Percentiles rank a stretch among this genome's conserved stretches.
phyloP scores from a whole-genome alignment of 106 monocot genomes.

The Allium sativum region DNA sequence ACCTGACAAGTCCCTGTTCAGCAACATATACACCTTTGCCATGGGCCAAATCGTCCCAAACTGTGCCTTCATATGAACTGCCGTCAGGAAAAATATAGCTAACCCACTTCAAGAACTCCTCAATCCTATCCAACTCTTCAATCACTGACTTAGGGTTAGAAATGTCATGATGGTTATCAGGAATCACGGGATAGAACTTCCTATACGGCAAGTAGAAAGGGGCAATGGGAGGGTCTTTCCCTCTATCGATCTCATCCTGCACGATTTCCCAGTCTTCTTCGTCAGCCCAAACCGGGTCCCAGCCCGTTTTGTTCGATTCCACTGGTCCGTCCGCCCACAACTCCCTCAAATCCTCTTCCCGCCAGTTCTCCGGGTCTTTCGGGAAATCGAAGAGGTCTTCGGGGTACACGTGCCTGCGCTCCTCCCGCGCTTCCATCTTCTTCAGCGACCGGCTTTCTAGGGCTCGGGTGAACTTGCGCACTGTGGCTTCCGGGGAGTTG shows the following conservation, averaged over 20 bases:
- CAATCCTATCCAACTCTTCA: conserved; percentile 82
- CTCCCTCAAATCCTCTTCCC: conserved; percentile 65
- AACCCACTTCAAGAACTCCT: conserved; percentile 80
- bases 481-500: conserved; percentile 40
- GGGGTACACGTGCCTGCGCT: conserved; percentile 16
- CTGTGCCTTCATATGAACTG: conserved; percentile 79
- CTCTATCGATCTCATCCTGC: conserved; percentile 21
- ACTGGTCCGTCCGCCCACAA: conserved; percentile 69
- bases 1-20: conserved; percentile 65
- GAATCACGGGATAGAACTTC: conserved; percentile 51
- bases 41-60: conserved; percentile 85
- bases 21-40: conserved; percentile 87
- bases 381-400: conserved; percentile 82
- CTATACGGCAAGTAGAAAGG: conserved; percentile 70
- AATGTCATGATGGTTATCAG: conserved; percentile 68
- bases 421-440: conserved; percentile 31
- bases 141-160: conserved; percentile 55
- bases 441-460: conserved; percentile 27
- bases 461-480: conserved; percentile 33
- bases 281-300: conserved; percentile 68
- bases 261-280: conserved; percentile 63
- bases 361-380: conserved; percentile 63
- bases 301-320: conserved; percentile 38
- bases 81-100: conserved; percentile 68
- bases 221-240: conserved; percentile 42